These are phyloP conservation scores for Neurospora sp. DNA, from an alignment of 2,329 filamentous ascomycete species.

Conservation along the genomic window DNA sequence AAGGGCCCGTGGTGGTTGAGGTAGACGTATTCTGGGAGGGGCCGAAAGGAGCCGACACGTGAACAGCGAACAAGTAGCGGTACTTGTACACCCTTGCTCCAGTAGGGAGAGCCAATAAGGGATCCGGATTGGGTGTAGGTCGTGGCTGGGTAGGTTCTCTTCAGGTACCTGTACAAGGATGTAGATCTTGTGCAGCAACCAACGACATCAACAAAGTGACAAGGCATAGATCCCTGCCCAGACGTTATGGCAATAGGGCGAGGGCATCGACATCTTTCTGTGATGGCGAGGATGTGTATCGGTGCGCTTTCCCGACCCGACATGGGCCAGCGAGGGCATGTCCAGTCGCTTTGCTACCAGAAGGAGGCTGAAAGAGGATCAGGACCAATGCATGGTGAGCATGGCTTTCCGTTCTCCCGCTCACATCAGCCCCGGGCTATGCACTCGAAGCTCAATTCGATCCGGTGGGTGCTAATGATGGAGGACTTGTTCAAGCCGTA, in stretches of 20 bases:
- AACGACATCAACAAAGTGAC: not conserved
- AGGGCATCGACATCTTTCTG: not conserved
- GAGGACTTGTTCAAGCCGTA: not conserved
- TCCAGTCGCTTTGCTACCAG: not conserved
- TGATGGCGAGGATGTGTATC: not conserved
- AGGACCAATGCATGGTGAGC: not conserved
- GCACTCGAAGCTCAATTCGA: not conserved
- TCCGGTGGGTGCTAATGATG: not conserved
- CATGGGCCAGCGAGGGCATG: not conserved
- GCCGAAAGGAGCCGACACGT: conserved; percentile 6
- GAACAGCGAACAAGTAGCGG: not conserved
- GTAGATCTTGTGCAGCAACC: not conserved
- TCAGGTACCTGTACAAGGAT: not conserved
- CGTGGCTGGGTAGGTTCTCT: not conserved
- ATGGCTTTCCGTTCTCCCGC: not conserved
- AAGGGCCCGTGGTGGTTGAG: conserved; percentile 9
- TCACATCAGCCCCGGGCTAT: not conserved
- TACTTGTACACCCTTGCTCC: not conserved
- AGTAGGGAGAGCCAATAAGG: not conserved
- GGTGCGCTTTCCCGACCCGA: not conserved
- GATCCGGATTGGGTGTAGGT: not conserved
- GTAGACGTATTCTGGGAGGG: conserved; percentile 4
- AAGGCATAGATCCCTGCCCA: not conserved
- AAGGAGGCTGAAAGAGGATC: not conserved
- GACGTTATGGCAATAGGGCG: not conserved